Evolutionary conservation across 805 yeast species (phyloP), one percentile per base, ranked within the genome.

Genomic region (Dipodascus geniculatus): DNA sequence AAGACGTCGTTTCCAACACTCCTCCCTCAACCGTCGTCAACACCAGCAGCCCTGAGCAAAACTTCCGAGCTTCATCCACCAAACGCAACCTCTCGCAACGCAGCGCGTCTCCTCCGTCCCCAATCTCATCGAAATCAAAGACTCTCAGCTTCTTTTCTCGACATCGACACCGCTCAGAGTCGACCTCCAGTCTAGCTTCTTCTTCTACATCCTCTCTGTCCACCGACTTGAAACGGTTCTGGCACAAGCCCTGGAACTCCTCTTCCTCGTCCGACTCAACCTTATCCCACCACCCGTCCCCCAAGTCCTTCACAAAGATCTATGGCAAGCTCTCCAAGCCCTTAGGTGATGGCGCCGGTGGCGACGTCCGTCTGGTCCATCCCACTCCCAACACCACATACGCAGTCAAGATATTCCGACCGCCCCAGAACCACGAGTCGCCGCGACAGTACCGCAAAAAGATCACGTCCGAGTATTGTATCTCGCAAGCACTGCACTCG

Each of bases 271-370:
- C 6, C 11, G 33, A 28, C 6, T 28, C 33, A 6, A 11, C 11
- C 11, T 6, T 11, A 6, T 28, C 33, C 11, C 14, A 17, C 44
- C 17, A 38, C 4, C 44, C 44, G 4, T 17, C 44, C 6, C 44
- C 44, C 4, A 38, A 38, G 20, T 17, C 44, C 17, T n/a, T n/a
- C 19, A 38, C 44, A 11, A 87, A 84, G 63, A 73, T 89, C 60
- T 89, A 88, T 67, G 79, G 84, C 52, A 85, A 83, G 65, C 82
- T 85, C 53, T 96, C 96, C 52, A 91, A 88, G 57, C 85, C 80
- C 55, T 74, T 90, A 49, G 97, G 96, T 53, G 93, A 93, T 19
- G 97, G 97, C 53, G 96, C 96, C 1, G 97, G 97, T 51, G 97
- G 97, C 2, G 77, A 84, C 14, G 97, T 90, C 33, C 81, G 82